A percentile compares a stretch with the other conserved stretches of the same genome.
Evolutionary conservation across 257 asterid species (phyloP).

Genomic region (Lavandula angustifolia): DNA sequence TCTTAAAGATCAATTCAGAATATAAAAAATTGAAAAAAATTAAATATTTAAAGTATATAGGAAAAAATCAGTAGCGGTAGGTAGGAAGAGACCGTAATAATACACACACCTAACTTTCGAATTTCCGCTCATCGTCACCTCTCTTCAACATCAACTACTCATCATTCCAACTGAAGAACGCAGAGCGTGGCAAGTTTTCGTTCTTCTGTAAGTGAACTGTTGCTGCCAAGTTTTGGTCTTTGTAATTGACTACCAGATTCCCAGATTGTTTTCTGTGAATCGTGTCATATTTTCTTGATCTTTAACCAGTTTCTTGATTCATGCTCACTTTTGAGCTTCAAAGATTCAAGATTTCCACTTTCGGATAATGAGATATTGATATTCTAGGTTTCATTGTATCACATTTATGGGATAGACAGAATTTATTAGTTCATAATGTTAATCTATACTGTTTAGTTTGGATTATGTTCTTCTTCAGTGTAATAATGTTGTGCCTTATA

Average conservation of each 20-base stretch:
- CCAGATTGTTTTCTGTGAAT: constrained; percentile 11
- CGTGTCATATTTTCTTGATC: neutral
- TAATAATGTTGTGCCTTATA: neutral
- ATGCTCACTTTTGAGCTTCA: neutral
- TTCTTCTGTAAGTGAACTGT: constrained; percentile 19
- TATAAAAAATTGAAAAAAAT: too few relatives aligned
- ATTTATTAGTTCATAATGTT: neutral
- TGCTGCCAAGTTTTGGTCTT: neutral
- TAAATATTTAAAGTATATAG: too few relatives aligned
- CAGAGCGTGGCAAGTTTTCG: neutral
- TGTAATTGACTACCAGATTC: neutral
- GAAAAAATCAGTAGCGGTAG: too few relatives aligned
- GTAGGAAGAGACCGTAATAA: too few relatives aligned
- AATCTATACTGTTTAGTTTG: neutral
- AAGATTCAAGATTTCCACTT: constrained; percentile 7
- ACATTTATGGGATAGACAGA: neutral
- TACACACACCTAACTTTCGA: neutral
- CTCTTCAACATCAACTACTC: neutral
- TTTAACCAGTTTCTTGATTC: constrained; percentile 12
- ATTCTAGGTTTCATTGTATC: neutral
- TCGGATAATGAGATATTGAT: neutral
- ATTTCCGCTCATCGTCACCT: too few relatives aligned
- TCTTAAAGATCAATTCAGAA: too few relatives aligned
- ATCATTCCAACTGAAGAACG: neutral
- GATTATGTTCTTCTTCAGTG: neutral